These are phyloP conservation scores for Cardamine occulta DNA, from an alignment of 345 rosid species.

Conservation along the genomic window DNA sequence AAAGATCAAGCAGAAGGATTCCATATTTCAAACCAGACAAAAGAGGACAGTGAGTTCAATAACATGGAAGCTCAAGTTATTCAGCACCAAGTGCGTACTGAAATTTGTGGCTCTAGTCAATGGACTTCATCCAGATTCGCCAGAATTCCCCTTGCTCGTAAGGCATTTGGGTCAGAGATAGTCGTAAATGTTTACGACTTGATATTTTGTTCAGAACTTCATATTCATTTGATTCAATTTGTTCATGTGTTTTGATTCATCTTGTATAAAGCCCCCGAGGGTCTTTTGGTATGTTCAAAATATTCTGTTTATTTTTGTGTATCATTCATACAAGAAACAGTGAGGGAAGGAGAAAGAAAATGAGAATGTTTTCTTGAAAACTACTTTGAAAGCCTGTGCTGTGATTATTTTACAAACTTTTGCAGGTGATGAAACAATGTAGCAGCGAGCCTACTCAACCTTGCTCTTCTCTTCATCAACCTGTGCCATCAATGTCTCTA, in stretches of 20 bases:
- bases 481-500: constrained; percentile 80
- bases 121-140: constrained; percentile 63
- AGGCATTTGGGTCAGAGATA: constrained; percentile 43
- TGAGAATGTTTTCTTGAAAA: neutral
- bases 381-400: constrained; percentile 16
- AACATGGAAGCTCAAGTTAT: constrained; percentile 77
- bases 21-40: constrained; percentile 44
- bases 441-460: constrained; percentile 23
- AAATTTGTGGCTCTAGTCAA: constrained; percentile 72
- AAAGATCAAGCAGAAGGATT: constrained; percentile 44
- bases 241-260: constrained; percentile 28
- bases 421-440: constrained; percentile 22
- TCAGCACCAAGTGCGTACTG: constrained; percentile 51
- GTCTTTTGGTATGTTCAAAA: constrained; percentile 9
- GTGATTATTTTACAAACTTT: constrained; percentile 23
- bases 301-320: constrained; percentile 33
- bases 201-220: constrained; percentile 26
- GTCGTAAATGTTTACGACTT: constrained; percentile 19
- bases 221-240: constrained; percentile 41
- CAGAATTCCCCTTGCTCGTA: constrained; percentile 52
- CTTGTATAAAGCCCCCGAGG: constrained; percentile 35
- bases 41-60: constrained; percentile 33
- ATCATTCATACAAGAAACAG: constrained; percentile 30
- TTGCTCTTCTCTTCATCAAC: constrained; percentile 91
- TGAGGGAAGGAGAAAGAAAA: constrained; percentile 25